Evolutionary conservation across 805 yeast genomes (phyloP).

Genomic region (Nakazawaea wickerhamii): DNA sequence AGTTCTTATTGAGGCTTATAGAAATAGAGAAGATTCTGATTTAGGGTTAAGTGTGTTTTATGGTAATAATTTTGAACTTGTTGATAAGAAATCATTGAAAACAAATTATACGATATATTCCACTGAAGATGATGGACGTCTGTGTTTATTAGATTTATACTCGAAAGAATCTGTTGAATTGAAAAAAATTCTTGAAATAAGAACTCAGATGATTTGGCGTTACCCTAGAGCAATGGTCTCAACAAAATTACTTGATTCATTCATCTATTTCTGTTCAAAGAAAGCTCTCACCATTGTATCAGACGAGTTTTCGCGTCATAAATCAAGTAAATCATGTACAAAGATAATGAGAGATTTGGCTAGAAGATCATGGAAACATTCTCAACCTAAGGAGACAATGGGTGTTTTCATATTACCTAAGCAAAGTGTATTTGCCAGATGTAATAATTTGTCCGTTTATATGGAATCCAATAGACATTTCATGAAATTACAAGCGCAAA

Average conservation of each 20-base stretch:
- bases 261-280: conserved; percentile 59
- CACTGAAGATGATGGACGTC: conserved; percentile 36
- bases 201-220: conserved; percentile 89
- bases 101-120: conserved; percentile 65
- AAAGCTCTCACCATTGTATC: conserved; percentile 48
- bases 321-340: conserved; percentile 43
- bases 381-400: conserved; percentile 50
- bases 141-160: conserved; percentile 63
- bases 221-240: conserved; percentile 76
- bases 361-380: conserved; percentile 87
- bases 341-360: conserved; percentile 82
- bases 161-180: conserved; percentile 63
- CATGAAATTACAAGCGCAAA: conserved; percentile 57
- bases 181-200: conserved; percentile 64
- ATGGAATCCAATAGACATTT: conserved; percentile 85
- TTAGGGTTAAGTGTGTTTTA: conserved; percentile 76
- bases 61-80: conserved; percentile 64
- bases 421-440: conserved; percentile 65
- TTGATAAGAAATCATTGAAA: conserved; percentile 71
- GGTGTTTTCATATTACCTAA: conserved; percentile 68
- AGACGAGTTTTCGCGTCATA: conserved; percentile 20
- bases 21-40: conserved; percentile 63
- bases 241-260: conserved; percentile 66
- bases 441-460: conserved; percentile 73
- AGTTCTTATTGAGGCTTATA: conserved; percentile 74